Evolutionary conservation across 176 grass and related monocot genomes (phyloP).

Genomic region (Calamus simplicifolius): DNA sequence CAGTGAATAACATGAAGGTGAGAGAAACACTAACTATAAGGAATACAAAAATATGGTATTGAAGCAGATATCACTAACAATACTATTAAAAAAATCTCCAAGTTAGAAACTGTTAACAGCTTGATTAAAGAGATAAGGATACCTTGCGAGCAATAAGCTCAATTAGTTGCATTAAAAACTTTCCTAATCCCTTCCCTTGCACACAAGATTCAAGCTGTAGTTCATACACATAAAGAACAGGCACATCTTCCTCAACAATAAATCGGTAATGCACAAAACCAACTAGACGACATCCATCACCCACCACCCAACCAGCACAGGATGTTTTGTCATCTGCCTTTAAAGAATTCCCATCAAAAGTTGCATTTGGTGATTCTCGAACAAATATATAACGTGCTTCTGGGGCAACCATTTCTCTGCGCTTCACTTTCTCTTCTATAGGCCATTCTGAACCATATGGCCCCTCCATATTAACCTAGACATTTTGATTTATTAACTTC

Average conservation of each 20-base stretch:
- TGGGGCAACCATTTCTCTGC: conserved; percentile 50
- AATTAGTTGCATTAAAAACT: conserved; percentile 75
- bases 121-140: conserved; percentile 3
- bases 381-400: conserved; percentile 69
- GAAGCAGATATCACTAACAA: too few species aligned
- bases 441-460: conserved; percentile 63
- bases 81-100: too few species aligned
- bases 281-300: conserved; percentile 29
- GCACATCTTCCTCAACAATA: conserved; percentile 76
- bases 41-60: too few species aligned
- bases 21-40: too few species aligned
- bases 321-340: conserved; percentile 13
- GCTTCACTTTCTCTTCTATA: conserved; percentile 87
- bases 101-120: too few species aligned
- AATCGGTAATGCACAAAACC: conserved; percentile 87
- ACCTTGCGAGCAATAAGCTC: conserved; percentile 85
- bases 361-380: conserved; percentile 16
- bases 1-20: too few species aligned
- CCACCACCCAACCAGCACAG: neutral
- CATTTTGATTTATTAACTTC: conserved; percentile 4
- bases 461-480: conserved; percentile 67
- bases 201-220: conserved; percentile 59
- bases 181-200: conserved; percentile 70
- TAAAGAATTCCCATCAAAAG: conserved; percentile 1
- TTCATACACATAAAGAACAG: conserved; percentile 91